Conservation (phyloP, 2,329 filamentous ascomycete genomes). For the Epichloe festucae region DNA sequence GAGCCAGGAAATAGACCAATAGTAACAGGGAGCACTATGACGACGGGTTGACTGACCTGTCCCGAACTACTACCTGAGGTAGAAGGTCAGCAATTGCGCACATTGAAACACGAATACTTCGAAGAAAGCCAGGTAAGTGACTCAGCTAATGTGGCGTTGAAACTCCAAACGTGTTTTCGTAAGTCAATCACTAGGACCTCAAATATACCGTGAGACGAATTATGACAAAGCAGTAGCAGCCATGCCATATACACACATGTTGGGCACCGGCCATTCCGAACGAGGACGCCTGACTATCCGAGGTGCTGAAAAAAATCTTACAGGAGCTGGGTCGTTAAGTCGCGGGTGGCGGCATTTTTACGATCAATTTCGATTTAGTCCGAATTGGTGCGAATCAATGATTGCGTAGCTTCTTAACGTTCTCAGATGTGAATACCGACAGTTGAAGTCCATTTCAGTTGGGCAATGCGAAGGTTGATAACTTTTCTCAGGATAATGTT, state of each 20-base stretch:
- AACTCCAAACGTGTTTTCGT: background rate
- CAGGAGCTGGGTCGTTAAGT: slow-evolving; percentile 16
- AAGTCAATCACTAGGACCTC: background rate
- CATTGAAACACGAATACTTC: background rate
- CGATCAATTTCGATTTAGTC: slow-evolving; percentile 17
- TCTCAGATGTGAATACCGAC: slow-evolving; percentile 12
- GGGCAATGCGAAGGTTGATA: slow-evolving; percentile 14
- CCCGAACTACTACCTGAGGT: background rate
- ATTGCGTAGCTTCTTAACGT: slow-evolving; percentile 4
- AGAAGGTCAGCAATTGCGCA: background rate
- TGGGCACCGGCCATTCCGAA: background rate
- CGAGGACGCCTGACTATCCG: background rate
- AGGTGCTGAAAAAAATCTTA: slow-evolving; percentile 17
- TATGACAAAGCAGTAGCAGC: background rate
- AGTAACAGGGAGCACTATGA: background rate
- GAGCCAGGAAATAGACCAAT: background rate
- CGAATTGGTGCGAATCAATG: slow-evolving; percentile 5
- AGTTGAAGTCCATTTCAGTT: slow-evolving; percentile 15
- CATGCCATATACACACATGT: background rate
- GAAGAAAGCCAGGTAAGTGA: slow-evolving; percentile 2
- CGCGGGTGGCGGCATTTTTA: slow-evolving; percentile 20
- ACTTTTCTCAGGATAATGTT: slow-evolving; percentile 13
- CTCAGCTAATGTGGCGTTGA: background rate
- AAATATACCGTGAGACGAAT: background rate
- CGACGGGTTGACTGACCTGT: background rate